A percentile compares a stretch with the other conserved stretches of the same genome.
Evolutionary conservation across 2,329 filamentous ascomycete genomes (phyloP).

Genomic region (Eurotiales sp.): DNA sequence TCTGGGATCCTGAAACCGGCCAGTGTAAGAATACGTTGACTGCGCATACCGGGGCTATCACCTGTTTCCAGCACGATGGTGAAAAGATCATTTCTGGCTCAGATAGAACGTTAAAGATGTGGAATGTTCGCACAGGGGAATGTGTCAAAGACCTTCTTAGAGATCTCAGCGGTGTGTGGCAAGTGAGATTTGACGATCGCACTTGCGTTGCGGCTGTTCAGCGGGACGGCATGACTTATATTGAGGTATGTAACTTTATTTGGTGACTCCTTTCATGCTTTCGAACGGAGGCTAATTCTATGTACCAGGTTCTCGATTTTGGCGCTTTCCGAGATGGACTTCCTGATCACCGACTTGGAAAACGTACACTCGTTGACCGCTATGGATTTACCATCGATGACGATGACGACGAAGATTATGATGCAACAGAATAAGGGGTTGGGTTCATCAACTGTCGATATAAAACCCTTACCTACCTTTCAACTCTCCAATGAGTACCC

Average conservation of each 20-base stretch:
- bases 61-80: constrained; percentile 96
- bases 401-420: constrained; percentile 32
- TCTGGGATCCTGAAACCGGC: constrained; percentile 94
- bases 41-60: constrained; percentile 95
- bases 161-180: constrained; percentile 95
- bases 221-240: constrained; percentile 85
- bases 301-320: constrained; percentile 92
- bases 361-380: constrained; percentile 59
- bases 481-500: neutral
- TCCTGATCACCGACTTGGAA: constrained; percentile 70
- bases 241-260: constrained; percentile 64
- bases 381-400: constrained; percentile 36
- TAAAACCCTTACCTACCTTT: neutral
- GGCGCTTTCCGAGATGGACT: constrained; percentile 88
- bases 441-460: neutral
- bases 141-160: constrained; percentile 90
- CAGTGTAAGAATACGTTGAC: constrained; percentile 85
- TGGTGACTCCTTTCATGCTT: too few relatives aligned
- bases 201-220: constrained; percentile 96
- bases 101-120: constrained; percentile 96
- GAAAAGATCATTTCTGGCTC: constrained; percentile 96
- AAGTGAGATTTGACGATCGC: constrained; percentile 94
- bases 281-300: too few relatives aligned
- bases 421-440: constrained; percentile 16
- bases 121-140: constrained; percentile 89